Conservation (phyloP, 441 rosid genomes). For the Dalechampia spathulata region DNA sequence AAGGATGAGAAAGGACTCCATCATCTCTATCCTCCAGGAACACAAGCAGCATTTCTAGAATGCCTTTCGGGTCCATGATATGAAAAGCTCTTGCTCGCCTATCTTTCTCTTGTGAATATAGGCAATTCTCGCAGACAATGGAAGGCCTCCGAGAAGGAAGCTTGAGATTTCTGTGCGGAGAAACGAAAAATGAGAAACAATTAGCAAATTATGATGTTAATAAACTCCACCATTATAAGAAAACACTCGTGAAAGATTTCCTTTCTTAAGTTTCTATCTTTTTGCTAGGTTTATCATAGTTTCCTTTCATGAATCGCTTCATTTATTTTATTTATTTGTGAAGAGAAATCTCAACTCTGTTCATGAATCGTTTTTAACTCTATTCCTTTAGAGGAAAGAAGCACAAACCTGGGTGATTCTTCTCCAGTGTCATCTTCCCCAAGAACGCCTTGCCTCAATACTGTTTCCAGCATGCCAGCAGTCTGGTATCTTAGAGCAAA, state of each 20-base stretch:
- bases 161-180: conserved; percentile 52
- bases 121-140: conserved; percentile 79
- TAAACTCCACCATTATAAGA: too few relatives aligned
- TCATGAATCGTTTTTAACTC: neutral
- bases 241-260: too few relatives aligned
- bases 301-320: too few relatives aligned
- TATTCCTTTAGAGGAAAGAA: conserved; percentile 1
- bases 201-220: neutral
- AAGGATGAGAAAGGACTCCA: conserved; percentile 34
- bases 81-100: conserved; percentile 84
- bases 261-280: too few relatives aligned
- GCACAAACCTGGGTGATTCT: conserved; percentile 73
- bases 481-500: conserved; percentile 79
- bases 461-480: conserved; percentile 82
- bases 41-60: conserved; percentile 71
- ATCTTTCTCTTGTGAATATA: conserved; percentile 61
- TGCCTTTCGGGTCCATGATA: conserved; percentile 76
- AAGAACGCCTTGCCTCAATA: conserved; percentile 77
- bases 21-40: conserved; percentile 74
- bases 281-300: too few relatives aligned
- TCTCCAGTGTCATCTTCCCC: conserved; percentile 97
- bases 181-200: neutral
- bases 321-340: too few relatives aligned
- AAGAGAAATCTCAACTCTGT: too few relatives aligned
- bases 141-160: conserved; percentile 77